Evolutionary conservation across 139 green algal genomes (phyloP), one percentile per base, ranked within the genome.

Genomic region (Chlamydomonas sphaeroides): DNA sequence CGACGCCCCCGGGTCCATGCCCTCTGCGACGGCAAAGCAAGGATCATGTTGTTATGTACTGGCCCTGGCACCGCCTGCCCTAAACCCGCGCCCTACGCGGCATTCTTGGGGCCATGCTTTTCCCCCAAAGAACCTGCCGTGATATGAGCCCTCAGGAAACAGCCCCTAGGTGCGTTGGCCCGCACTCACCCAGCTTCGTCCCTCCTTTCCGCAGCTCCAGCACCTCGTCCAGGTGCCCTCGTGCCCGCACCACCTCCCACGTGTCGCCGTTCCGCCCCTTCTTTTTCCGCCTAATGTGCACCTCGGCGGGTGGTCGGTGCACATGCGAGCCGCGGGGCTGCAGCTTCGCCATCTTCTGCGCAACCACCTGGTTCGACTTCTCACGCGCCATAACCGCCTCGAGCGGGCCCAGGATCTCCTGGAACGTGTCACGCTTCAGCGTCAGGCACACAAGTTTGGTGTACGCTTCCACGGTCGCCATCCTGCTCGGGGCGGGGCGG

Each of bases 171-270:
- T 53, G 10, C 45, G 11, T 53, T 53, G n/a, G n/a, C 56, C 56
- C 70, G 11, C 21, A 82, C 75, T 23, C n/a, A 82, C 88, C 88
- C 3, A 91, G 62, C 78, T 93, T 93, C 28, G 84, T 89, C 35
- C 91, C 91, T 51, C 91, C 91, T 51, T 93, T 91, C 26, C 85
- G 53, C 57, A 98, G 90, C 78, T 96, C 93, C 83, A 91, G 88
- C 62, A 98, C 94, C 84, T 98, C 95, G 68, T 98, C 95, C 68
- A 97, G 68, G 85, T 98, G 95, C 15, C 95, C 95, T 0, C 90
- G 83, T 23, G 95, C 91, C 1, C 92, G 85, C 48, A 98, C 92
- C 41, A 96, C 89, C 87, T 98, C 95, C 93, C 92, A 97, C 36
- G 84, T 74, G 41, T 90, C 86, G 15, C 85, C 88, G 61, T 89